Percentiles rank a stretch among this genome's conserved stretches.
Conservation (phyloP, 768 basidiomycete genomes). For the Macrocybe gigantea region DNA sequence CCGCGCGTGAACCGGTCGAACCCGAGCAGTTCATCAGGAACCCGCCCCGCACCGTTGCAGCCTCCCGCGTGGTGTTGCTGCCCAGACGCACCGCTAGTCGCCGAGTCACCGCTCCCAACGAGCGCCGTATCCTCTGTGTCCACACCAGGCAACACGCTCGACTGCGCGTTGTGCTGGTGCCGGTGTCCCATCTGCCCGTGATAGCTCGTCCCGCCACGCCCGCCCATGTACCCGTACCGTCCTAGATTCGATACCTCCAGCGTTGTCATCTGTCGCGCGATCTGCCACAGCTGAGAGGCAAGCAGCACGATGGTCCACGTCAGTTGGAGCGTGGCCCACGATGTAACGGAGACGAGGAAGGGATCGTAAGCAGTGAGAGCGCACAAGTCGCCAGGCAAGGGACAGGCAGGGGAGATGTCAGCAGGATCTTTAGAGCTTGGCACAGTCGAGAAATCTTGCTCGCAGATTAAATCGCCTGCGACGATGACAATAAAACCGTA, state of each 20-base stretch:
- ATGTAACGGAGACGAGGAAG: constrained; percentile 76
- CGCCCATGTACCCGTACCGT: constrained; percentile 96
- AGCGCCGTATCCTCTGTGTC: constrained; percentile 44
- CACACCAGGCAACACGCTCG: constrained; percentile 31
- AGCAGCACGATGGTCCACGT: constrained; percentile 90
- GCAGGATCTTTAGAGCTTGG: constrained; percentile 28
- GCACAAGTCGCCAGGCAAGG: constrained; percentile 68
- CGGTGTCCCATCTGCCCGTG: constrained; percentile 74
- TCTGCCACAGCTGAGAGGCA: constrained; percentile 85
- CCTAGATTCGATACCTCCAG: constrained; percentile 94
- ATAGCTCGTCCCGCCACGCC: constrained; percentile 66
- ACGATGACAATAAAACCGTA: not conserved
- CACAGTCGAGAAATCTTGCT: constrained; percentile 50
- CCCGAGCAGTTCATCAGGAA: constrained; percentile 90
- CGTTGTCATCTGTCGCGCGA: constrained; percentile 92
- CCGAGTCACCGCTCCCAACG: constrained; percentile 18
- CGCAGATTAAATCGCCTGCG: not conserved
- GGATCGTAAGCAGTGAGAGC: constrained; percentile 64
- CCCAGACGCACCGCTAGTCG: constrained; percentile 15
- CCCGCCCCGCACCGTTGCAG: constrained; percentile 41
- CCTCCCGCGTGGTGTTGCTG: constrained; percentile 41
- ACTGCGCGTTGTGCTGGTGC: constrained; percentile 32
- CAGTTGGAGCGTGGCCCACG: constrained; percentile 92
- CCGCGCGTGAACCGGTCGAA: constrained; percentile 93
- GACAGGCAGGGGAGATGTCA: constrained; percentile 53